A percentile compares a stretch with the other conserved stretches of the same genome.
Conservation (phyloP, 306 rosid species). For the Elaeagnus macrophylla region DNA sequence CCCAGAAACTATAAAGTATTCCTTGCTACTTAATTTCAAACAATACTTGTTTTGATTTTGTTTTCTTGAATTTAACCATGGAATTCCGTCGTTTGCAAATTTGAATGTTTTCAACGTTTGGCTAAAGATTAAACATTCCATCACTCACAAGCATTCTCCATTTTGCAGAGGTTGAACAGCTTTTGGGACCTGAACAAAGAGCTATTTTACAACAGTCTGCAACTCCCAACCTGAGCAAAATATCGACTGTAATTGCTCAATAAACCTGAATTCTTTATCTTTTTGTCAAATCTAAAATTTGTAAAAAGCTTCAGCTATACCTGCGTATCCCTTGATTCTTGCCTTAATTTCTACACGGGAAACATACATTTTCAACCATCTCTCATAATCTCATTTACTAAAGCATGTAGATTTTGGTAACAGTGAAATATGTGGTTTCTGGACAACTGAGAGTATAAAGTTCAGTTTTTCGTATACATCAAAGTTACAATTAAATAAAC, state of each 20-base stretch:
- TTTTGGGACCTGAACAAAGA: slow-evolving; percentile 72
- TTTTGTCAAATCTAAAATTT: background rate
- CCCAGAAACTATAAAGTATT: background rate
- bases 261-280: background rate
- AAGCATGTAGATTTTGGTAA: slow-evolving; percentile 4
- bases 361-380: background rate
- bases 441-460: too few species aligned
- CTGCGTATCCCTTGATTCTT: background rate
- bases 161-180: slow-evolving; percentile 77
- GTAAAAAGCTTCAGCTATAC: background rate
- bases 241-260: slow-evolving; percentile 53
- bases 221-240: slow-evolving; percentile 48
- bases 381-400: background rate
- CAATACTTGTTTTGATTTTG: background rate
- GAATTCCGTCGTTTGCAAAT: background rate
- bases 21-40: background rate
- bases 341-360: background rate
- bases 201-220: slow-evolving; percentile 57
- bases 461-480: too few species aligned
- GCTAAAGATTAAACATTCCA: background rate
- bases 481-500: too few species aligned
- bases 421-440: background rate
- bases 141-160: slow-evolving; percentile 8
- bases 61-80: background rate
- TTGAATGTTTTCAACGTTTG: background rate